Base-by-base conservation (phyloP, 306 rosid genomes). In the Ceratonia siliqua region DNA sequence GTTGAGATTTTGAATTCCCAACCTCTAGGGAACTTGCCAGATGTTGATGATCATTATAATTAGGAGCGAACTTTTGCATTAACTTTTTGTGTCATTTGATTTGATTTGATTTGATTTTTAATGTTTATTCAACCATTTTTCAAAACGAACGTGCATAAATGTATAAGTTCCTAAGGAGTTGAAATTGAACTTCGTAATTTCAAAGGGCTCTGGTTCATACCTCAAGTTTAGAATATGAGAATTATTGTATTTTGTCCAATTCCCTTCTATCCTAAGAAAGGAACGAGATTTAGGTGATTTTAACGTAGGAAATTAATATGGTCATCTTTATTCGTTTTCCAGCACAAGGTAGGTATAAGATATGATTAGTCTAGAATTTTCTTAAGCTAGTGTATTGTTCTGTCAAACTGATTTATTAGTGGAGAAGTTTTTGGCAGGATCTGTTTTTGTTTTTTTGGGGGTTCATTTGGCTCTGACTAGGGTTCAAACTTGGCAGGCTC, bases 261-360 rank as follows among this genome's bases (percentile, higher is more conserved):
- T 53, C 13, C 20, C 36, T 18, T 63, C 45, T 72, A 33, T 42
- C 15, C 4, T 45, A 12, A 17, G 50, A n/a, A 39, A 25, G 75
- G 52, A 43, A 46, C 62, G 18, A 10, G 27, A 41, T 75, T 49
- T 74, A 68, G 33, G 36, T 27, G 68, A 36, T 66, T 27, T 66
- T 57, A 8, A 4, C 17, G 4, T 39, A 5, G 50, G 27, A 12
- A 30, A 17, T n/a, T 53, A 14, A 50, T 50, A 41, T 39, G 72
- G 68, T 39, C 57, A 20, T 9, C 25, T 36, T 25, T 49, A 13
- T 36, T 58, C 15, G 43, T 21, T 53, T 50, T 64, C 36, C 17
- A 3, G 54, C 6, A 14, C 52, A 28, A 25, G 54, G 6, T 15
- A 68, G 50, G 49, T 8, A 22, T 77, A 46, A 48, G 53, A 46